phyloP scores from a whole-genome alignment of 345 rosid species.

The Salix koriyanagi region DNA sequence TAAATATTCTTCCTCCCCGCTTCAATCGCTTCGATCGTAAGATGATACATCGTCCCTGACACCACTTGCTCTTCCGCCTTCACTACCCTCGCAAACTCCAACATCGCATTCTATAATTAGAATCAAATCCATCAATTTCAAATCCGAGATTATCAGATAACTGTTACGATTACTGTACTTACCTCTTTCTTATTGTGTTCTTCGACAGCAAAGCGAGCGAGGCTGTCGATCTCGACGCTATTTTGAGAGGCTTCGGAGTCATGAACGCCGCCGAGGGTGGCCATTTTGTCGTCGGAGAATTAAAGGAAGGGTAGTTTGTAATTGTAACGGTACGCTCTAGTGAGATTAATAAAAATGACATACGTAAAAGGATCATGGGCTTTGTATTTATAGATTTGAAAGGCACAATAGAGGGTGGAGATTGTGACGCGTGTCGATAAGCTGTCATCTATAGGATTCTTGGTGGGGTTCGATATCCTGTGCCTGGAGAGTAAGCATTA shows the following conservation, averaged over 20 bases:
- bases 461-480: not conserved
- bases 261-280: constrained; percentile 58
- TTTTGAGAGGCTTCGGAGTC: constrained; percentile 54
- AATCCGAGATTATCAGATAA: not conserved
- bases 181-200: constrained; percentile 93
- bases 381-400: not conserved
- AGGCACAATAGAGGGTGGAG: not conserved
- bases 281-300: constrained; percentile 43
- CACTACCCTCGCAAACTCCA: constrained; percentile 84
- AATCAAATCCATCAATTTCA: not conserved
- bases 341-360: too few species aligned
- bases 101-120: constrained; percentile 51
- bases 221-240: constrained; percentile 57
- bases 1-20: constrained; percentile 83
- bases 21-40: constrained; percentile 74
- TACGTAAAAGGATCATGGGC: not conserved
- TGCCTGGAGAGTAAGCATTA: not conserved
- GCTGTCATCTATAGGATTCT: not conserved
- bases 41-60: constrained; percentile 75
- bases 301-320: not conserved
- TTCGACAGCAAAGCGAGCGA: constrained; percentile 87
- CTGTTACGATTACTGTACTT: not conserved
- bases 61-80: constrained; percentile 88
- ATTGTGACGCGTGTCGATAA: constrained; percentile 2
- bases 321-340: not conserved